These are phyloP conservation scores for Exophiala alcalophila DNA, from an alignment of 2,329 filamentous ascomycete species.

Conservation along the genomic window DNA sequence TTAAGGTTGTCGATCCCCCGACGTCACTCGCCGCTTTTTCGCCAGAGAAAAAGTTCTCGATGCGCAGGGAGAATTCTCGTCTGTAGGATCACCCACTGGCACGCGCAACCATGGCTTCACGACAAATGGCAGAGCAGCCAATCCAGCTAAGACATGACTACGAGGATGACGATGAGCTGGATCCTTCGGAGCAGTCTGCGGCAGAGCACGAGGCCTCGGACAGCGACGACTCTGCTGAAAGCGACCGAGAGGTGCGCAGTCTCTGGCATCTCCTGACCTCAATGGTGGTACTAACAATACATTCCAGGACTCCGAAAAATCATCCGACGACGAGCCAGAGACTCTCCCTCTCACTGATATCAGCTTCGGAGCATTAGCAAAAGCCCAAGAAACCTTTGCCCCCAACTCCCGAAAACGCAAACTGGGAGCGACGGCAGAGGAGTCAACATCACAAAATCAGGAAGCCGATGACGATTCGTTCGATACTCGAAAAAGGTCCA, in stretches of 20 bases:
- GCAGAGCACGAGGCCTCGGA: slow-evolving; percentile 10
- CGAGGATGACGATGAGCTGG: slow-evolving; percentile 39
- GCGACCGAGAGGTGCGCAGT: slow-evolving; percentile 11
- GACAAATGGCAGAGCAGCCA: slow-evolving; percentile 13
- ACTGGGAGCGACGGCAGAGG: slow-evolving; percentile 27
- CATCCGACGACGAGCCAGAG: slow-evolving; percentile 40
- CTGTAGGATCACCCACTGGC: background rate
- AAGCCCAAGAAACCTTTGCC: slow-evolving; percentile 71
- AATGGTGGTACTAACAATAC: too few species aligned
- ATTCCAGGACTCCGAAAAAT: slow-evolving; percentile 33
- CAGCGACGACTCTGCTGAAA: slow-evolving; percentile 1
- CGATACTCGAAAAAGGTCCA: slow-evolving; percentile 42
- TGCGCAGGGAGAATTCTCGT: background rate
- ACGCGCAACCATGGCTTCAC: slow-evolving; percentile 14
- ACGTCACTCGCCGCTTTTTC: background rate
- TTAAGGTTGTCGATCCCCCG: slow-evolving; percentile 11
- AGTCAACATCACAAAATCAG: slow-evolving; percentile 23
- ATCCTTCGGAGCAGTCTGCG: slow-evolving; percentile 17
- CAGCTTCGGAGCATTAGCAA: slow-evolving; percentile 86
- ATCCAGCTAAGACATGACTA: slow-evolving; percentile 29
- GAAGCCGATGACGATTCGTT: slow-evolving; percentile 25
- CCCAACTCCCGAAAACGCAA: slow-evolving; percentile 37
- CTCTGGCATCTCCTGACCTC: too few species aligned
- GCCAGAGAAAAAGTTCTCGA: slow-evolving; percentile 10
- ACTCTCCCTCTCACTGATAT: slow-evolving; percentile 56